Evolutionary conservation across 805 yeast genomes (phyloP).

Genomic region (Hanseniaspora taiwanica): DNA sequence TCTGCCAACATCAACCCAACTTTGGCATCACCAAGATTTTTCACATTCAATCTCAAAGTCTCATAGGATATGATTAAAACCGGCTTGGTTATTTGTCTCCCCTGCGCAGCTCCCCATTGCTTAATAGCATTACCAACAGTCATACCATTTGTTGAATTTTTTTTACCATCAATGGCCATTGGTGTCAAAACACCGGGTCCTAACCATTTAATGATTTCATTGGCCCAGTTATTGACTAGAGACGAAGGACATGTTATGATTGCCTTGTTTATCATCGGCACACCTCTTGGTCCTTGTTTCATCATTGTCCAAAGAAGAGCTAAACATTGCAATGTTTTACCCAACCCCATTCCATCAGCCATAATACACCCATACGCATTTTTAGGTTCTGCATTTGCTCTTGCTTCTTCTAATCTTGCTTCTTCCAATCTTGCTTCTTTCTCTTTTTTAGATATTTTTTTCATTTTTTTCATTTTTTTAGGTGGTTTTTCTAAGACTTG

Average conservation of each 20-base stretch:
- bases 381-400: neutral
- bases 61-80: conserved; percentile 91
- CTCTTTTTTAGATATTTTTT: conserved; percentile 1
- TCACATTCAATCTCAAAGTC: conserved; percentile 77
- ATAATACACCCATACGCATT: conserved; percentile 86
- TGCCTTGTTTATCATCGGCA: conserved; percentile 73
- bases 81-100: conserved; percentile 82
- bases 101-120: conserved; percentile 80
- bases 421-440: neutral
- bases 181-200: conserved; percentile 87
- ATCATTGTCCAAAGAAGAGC: conserved; percentile 86
- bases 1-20: conserved; percentile 81
- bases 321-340: conserved; percentile 82
- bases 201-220: conserved; percentile 87
- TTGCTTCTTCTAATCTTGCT: neutral
- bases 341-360: conserved; percentile 98
- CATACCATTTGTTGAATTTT: conserved; percentile 42
- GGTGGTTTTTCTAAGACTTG: too few relatives aligned
- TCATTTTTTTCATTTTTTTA: neutral
- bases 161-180: conserved; percentile 83
- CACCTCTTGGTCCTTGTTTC: conserved; percentile 74
- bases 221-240: conserved; percentile 92
- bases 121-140: conserved; percentile 57
- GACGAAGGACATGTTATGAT: conserved; percentile 93
- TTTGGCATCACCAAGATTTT: conserved; percentile 56